phyloP scores from a whole-genome alignment of 140 eudicot species.

The Oenanthe javanica region DNA sequence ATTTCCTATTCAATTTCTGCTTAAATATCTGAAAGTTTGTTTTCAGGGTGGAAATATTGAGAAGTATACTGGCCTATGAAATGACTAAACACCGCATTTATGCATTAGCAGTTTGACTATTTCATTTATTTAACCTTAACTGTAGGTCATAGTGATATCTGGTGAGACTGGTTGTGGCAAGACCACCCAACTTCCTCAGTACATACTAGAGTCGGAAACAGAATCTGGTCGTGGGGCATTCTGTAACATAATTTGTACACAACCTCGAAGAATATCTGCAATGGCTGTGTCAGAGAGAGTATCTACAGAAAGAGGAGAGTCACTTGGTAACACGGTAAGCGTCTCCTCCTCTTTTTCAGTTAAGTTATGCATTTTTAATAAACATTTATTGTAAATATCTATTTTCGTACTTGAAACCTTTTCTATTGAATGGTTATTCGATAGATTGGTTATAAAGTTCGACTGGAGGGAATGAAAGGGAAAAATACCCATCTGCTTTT shows the following conservation, averaged over 20 bases:
- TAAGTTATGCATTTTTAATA: neutral
- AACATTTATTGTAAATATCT: neutral
- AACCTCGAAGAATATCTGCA: conserved; percentile 98
- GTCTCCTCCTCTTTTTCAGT: conserved; percentile 16
- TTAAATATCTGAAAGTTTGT: neutral
- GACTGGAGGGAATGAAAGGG: conserved; percentile 98
- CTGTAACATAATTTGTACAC: conserved; percentile 90
- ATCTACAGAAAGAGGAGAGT: conserved; percentile 97
- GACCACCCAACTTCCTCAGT: conserved; percentile 98
- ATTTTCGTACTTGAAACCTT: conserved; percentile 8
- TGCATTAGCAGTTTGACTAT: neutral
- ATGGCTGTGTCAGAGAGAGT: conserved; percentile 96
- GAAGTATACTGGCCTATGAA: neutral
- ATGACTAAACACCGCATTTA: neutral
- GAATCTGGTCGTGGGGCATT: conserved; percentile 99
- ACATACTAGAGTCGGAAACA: conserved; percentile 88
- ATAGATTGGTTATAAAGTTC: conserved; percentile 96
- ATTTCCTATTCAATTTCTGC: neutral
- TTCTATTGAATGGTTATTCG: conserved; percentile 18
- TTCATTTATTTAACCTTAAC: neutral
- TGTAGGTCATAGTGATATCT: conserved; percentile 81
- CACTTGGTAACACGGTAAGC: conserved; percentile 92
- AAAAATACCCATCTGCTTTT: conserved; percentile 93
- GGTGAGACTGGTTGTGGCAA: conserved; percentile 99
- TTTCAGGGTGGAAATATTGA: neutral